These are phyloP conservation scores for Eucalyptus erythrocorys DNA, from an alignment of 345 rosid genomes.

Conservation along the genomic window DNA sequence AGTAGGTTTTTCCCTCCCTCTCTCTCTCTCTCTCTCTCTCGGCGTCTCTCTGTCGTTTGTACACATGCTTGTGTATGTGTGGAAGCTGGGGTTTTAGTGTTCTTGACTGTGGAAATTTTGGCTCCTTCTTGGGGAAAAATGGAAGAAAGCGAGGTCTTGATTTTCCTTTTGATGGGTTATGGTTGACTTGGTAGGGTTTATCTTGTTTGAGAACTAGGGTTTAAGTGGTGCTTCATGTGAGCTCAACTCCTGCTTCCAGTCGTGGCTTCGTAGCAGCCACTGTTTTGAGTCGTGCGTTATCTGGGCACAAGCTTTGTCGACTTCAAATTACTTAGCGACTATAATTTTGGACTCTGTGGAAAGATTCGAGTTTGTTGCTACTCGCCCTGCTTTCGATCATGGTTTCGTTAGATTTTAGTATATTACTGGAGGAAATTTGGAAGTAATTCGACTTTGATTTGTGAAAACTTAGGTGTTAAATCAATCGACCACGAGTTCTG, in stretches of 20 bases:
- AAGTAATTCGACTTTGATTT: background rate
- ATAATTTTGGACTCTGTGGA: background rate
- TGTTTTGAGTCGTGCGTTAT: background rate
- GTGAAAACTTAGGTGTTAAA: background rate
- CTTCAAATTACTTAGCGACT: background rate
- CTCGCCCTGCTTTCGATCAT: background rate
- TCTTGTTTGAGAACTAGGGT: background rate
- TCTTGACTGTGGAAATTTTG: background rate
- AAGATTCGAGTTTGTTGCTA: background rate
- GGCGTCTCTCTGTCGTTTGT: background rate
- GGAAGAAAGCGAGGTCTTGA: background rate
- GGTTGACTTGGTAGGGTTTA: background rate
- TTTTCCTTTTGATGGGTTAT: background rate
- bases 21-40: background rate
- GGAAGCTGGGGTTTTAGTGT: background rate
- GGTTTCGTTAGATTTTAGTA: background rate
- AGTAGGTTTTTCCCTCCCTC: conserved; percentile 16
- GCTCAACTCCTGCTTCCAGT: background rate
- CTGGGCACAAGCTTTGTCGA: background rate
- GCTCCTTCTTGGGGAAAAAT: background rate
- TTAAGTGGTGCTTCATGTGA: background rate
- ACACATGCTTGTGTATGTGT: background rate
- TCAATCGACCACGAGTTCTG: background rate
- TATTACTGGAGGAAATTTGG: background rate
- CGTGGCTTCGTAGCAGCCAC: background rate